Percentiles rank a stretch among this genome's conserved stretches.
These are phyloP conservation scores for Mycena belliarum DNA, from an alignment of 768 basidiomycete genomes.

Conservation along the genomic window DNA sequence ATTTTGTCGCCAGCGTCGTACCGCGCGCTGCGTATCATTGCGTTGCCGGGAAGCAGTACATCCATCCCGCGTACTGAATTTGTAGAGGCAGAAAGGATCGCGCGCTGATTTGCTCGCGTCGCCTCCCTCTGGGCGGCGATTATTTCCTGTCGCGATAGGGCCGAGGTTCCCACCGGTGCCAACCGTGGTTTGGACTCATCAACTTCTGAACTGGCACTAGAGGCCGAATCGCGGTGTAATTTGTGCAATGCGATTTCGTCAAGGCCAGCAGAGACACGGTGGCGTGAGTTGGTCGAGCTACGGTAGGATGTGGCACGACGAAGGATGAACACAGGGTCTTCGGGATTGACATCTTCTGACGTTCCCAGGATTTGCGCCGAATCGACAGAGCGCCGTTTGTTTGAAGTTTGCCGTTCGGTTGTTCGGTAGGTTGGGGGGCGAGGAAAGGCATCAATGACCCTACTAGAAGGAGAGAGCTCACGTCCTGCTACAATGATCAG, in stretches of 20 bases:
- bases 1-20: conserved; percentile 70
- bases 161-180: neutral
- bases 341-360: conserved; percentile 70
- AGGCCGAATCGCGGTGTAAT: conserved; percentile 66
- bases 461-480: conserved; percentile 76
- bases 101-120: conserved; percentile 81
- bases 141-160: conserved; percentile 76
- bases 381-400: conserved; percentile 87
- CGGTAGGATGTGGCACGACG: conserved; percentile 81
- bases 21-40: conserved; percentile 81
- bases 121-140: conserved; percentile 92
- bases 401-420: conserved; percentile 57
- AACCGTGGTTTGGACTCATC: conserved; percentile 20
- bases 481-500: conserved; percentile 63
- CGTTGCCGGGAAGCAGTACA: conserved; percentile 81
- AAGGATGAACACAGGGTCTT: conserved; percentile 89
- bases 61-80: conserved; percentile 90
- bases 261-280: conserved; percentile 72
- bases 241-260: conserved; percentile 83
- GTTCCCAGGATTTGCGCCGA: conserved; percentile 69
- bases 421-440: conserved; percentile 72
- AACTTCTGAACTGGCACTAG: conserved; percentile 58
- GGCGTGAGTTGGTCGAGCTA: conserved; percentile 59
- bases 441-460: conserved; percentile 80
- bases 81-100: conserved; percentile 76